These are phyloP conservation scores for Manihot esculenta DNA, from an alignment of 441 rosid genomes.

Conservation along the genomic window DNA sequence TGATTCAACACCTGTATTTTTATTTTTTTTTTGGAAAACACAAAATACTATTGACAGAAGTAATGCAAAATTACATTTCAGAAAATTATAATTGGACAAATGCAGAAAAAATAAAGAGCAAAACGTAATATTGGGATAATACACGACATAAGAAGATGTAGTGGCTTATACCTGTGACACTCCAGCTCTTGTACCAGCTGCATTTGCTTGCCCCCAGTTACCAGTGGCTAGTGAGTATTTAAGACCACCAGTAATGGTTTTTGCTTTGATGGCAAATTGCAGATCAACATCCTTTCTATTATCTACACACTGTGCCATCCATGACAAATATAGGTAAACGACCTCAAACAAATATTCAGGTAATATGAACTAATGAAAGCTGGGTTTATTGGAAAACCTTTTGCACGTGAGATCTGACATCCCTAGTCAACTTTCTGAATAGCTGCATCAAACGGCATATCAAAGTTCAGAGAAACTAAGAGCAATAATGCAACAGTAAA, in stretches of 20 bases:
- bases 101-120: background rate
- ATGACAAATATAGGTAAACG: slow-evolving; percentile 16
- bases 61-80: background rate
- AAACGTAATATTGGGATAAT: background rate
- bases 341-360: slow-evolving; percentile 13
- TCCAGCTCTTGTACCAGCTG: slow-evolving; percentile 99
- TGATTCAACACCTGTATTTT: slow-evolving; percentile 98
- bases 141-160: background rate
- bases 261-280: slow-evolving; percentile 94
- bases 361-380: slow-evolving; percentile 10
- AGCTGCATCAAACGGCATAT: slow-evolving; percentile 53
- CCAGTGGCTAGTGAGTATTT: slow-evolving; percentile 99
- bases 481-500: background rate
- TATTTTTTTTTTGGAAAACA: background rate
- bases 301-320: slow-evolving; percentile 72
- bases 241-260: slow-evolving; percentile 93
- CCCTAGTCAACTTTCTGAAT: slow-evolving; percentile 90
- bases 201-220: slow-evolving; percentile 99
- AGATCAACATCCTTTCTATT: slow-evolving; percentile 95
- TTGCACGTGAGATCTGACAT: slow-evolving; percentile 87
- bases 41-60: too few relatives aligned
- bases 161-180: slow-evolving; percentile 79
- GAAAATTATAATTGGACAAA: background rate
- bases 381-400: slow-evolving; percentile 54
- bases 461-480: slow-evolving; percentile 21